These are phyloP conservation scores for Stagonosporopsis chrysanthemi DNA, from an alignment of 2,329 filamentous ascomycete species.

Conservation along the genomic window DNA sequence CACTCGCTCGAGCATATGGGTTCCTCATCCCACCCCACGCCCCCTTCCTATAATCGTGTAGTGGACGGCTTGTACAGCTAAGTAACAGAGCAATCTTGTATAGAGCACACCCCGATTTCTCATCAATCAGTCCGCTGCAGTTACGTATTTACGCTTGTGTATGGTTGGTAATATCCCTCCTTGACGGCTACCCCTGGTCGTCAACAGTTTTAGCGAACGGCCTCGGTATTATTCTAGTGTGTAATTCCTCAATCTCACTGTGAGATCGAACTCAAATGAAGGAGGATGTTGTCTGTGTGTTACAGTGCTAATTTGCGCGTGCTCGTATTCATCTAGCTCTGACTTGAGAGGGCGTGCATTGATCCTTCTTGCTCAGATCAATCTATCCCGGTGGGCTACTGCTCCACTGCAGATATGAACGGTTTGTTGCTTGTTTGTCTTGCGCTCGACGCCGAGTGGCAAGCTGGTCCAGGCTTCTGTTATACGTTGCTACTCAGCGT, in stretches of 20 bases:
- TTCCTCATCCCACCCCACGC: background rate
- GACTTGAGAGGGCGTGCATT: background rate
- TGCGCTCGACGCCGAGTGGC: background rate
- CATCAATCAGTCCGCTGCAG: slow-evolving; percentile 5
- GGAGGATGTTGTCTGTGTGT: slow-evolving; percentile 1
- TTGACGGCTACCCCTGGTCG: slow-evolving; percentile 9
- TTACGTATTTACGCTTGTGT: slow-evolving; percentile 21
- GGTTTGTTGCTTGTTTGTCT: background rate
- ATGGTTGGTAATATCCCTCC: slow-evolving; percentile 13
- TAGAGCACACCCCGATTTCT: background rate
- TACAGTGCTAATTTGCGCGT: background rate
- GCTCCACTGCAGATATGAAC: background rate
- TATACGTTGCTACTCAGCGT: too few species aligned
- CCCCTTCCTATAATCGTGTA: background rate
- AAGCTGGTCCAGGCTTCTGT: too few species aligned
- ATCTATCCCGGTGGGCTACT: background rate
- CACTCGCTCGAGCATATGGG: too few species aligned
- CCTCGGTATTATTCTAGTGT: slow-evolving; percentile 20
- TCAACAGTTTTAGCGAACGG: slow-evolving; percentile 8
- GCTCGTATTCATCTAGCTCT: slow-evolving; percentile 10
- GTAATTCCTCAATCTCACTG: slow-evolving; percentile 19
- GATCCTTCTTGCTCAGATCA: background rate
- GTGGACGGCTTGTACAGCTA: background rate
- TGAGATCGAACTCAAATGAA: slow-evolving; percentile 2
- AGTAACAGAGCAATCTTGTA: background rate